A percentile compares a stretch with the other conserved stretches of the same genome.
These are phyloP conservation scores for Crithidia expoeki DNA, from an alignment of 208 protist genomes.

Conservation along the genomic window DNA sequence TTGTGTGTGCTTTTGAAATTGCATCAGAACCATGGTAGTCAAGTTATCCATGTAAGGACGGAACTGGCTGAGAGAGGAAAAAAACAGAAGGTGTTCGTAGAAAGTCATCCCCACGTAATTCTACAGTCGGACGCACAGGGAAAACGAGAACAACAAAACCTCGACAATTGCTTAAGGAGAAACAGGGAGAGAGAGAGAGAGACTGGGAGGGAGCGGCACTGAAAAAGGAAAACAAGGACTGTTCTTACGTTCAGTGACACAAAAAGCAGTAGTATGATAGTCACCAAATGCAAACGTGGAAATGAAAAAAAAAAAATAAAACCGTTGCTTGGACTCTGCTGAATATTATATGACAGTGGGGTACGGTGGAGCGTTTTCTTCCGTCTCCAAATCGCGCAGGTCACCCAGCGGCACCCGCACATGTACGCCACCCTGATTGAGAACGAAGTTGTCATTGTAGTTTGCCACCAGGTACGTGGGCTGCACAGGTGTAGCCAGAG, in stretches of 20 bases:
- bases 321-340: neutral
- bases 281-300: no score
- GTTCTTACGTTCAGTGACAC: no score
- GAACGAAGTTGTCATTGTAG: constrained; percentile 11
- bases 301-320: constrained; percentile 4
- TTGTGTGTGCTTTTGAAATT: no score
- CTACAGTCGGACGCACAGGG: neutral
- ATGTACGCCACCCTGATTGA: neutral
- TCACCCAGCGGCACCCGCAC: neutral
- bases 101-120: neutral
- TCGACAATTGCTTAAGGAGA: no score
- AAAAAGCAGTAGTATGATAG: no score
- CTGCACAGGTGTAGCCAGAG: neutral
- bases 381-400: neutral
- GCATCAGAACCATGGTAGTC: no score
- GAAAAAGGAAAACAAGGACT: no score
- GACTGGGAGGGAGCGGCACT: no score
- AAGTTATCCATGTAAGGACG: no score
- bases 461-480: constrained; percentile 9
- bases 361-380: neutral
- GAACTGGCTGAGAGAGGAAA: no score
- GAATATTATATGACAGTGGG: constrained; percentile 15
- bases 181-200: no score
- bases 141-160: neutral
- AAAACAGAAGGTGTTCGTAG: neutral